Conservation (phyloP, 208 protist genomes). For the Leishmania braziliensis region DNA sequence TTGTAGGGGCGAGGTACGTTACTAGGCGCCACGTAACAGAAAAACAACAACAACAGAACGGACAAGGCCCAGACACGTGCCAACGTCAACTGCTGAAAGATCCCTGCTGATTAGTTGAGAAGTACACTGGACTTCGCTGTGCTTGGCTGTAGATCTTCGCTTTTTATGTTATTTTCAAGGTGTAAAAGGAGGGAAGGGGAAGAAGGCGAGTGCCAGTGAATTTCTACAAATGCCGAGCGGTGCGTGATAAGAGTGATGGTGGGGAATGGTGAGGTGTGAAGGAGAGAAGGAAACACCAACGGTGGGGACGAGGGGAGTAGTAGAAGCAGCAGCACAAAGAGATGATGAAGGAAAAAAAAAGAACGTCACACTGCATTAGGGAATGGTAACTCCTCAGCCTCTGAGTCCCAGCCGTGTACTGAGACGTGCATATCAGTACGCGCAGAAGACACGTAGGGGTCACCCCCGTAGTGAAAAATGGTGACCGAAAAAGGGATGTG, state of each 20-base stretch:
- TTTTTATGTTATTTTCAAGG: neutral
- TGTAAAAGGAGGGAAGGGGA: neutral
- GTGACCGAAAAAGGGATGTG: neutral
- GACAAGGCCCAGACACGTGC: neutral
- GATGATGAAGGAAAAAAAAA: neutral
- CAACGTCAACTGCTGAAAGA: neutral
- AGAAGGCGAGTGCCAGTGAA: neutral
- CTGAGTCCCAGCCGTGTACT: neutral
- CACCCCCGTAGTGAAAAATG: neutral
- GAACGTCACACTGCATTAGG: neutral
- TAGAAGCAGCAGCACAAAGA: neutral
- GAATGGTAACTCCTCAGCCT: neutral
- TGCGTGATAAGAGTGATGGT: neutral
- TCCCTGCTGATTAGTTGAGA: neutral
- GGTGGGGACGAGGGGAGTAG: neutral
- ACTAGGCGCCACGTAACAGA: neutral
- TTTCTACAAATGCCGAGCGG: neutral
- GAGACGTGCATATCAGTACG: neutral
- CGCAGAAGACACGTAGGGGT: neutral
- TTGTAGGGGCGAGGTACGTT: neutral
- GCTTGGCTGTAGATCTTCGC: neutral
- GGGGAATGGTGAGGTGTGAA: neutral
- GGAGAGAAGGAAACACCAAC: neutral
- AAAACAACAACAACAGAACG: slow-evolving; percentile 4
- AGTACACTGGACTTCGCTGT: neutral